Percentiles rank a stretch among this genome's conserved stretches.
Conservation (phyloP, 345 rosid species). For the Moringa oleifera region DNA sequence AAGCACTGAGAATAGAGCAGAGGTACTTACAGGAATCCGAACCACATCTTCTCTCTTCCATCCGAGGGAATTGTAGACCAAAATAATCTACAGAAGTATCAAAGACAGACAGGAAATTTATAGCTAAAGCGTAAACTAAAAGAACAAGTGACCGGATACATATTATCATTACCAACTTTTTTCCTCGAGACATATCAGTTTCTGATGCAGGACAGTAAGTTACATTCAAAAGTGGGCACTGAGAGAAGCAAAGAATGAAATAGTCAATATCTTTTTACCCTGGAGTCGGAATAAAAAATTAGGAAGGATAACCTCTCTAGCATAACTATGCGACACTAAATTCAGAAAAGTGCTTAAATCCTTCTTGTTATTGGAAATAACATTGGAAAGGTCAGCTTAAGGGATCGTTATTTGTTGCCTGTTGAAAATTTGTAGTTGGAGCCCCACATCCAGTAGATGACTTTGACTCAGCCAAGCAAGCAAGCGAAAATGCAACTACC, state of each 20-base stretch:
- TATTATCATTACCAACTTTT: constrained; percentile 60
- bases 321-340: neutral
- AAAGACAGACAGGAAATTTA: constrained; percentile 7
- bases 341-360: neutral
- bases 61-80: constrained; percentile 91
- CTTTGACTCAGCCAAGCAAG: constrained; percentile 51
- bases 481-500: constrained; percentile 74
- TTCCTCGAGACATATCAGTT: constrained; percentile 46
- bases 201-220: constrained; percentile 92
- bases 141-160: constrained; percentile 6
- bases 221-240: constrained; percentile 96
- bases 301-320: constrained; percentile 1
- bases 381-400: neutral
- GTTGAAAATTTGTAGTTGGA: constrained; percentile 51
- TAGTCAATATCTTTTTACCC: constrained; percentile 14
- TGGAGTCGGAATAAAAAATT: constrained; percentile 5
- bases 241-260: constrained; percentile 12
- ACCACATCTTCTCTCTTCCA: constrained; percentile 87
- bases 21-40: constrained; percentile 75
- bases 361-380: neutral
- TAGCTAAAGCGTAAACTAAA: constrained; percentile 10
- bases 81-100: constrained; percentile 46
- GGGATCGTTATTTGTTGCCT: constrained; percentile 36
- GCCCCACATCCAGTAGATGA: constrained; percentile 23
- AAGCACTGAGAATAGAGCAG: neutral